Base-by-base conservation (phyloP, 1,139 yeast genomes). In the Nakaseomyces kungkrabaensis region DNA sequence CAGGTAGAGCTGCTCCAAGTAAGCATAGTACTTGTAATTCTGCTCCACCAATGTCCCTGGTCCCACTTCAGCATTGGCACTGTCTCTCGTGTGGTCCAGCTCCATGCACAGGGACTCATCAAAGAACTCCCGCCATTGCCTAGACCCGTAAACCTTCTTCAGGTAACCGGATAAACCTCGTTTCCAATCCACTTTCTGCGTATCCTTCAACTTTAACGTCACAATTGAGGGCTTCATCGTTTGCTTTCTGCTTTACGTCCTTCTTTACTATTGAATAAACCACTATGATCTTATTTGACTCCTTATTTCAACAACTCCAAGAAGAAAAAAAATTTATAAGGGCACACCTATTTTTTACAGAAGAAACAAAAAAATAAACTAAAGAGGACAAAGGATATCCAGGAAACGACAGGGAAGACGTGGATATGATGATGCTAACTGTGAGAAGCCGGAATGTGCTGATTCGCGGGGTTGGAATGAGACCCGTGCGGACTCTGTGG, bases 1-100 rank as follows among this genome's bases (percentile, higher is more conserved):
- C 57, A 87, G 68, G 56, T 86, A 92, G 47, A 92, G 68, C 22
- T 88, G 76, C 60, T 90, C 96, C 56, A 92, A 66, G 64, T 85
- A 95, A 31, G 88, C 86, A 61, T 83, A 88, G 67, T 92, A 92
- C 52, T 78, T 76, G 62, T 78, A 81, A 55, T 84, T 74, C 48
- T 83, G 68, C 55, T 77, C 80, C 57, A 76, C 53, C 22, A 64
- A 50, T 3, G 67, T 50, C 41, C 76, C 70, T 0, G 79, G 77
- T 0, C 78, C 72, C 25, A 62, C 58, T 57, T 79, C 85, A 42
- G 77, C 74, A 52, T 73, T 72, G 4, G 77, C 75, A 37, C 58
- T 62, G 38, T 55, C 58, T 43, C 68, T 57, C 17, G 60, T 37
- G 45, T 57, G 62, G 49, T 63, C 61, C 8, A 65, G 47, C 38